phyloP scores from a whole-genome alignment of 768 basidiomycete genomes.

The Hygrocybe coccinea region DNA sequence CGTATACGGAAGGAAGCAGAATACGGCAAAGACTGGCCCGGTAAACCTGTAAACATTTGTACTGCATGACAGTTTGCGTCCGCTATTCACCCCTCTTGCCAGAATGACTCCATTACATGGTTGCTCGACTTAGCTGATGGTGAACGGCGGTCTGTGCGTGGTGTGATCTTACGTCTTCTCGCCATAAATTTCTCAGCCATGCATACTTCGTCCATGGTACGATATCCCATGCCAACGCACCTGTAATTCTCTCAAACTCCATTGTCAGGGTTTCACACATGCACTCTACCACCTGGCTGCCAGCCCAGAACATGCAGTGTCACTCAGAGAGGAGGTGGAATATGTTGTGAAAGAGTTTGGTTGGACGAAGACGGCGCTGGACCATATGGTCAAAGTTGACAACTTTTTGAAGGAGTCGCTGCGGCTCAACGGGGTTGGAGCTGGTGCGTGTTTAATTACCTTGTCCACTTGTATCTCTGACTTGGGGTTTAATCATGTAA shows the following conservation, averaged over 20 bases:
- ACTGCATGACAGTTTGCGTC: not conserved
- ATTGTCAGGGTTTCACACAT: constrained; percentile 15
- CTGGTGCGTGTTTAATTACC: constrained; percentile 5
- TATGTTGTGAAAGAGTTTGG: constrained; percentile 17
- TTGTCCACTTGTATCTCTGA: not conserved
- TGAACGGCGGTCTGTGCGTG: constrained; percentile 9
- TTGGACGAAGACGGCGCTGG: constrained; percentile 30
- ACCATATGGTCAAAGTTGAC: constrained; percentile 31
- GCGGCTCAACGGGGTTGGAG: constrained; percentile 17
- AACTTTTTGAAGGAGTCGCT: constrained; percentile 35
- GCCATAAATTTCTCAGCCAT: constrained; percentile 28
- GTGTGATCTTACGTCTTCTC: constrained; percentile 20
- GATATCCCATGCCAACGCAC: not conserved
- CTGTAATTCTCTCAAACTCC: not conserved
- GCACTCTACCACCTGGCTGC: too few species aligned
- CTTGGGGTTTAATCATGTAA: not conserved
- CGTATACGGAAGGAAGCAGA: constrained; percentile 26
- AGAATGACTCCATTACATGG: constrained; percentile 38
- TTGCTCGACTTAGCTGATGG: constrained; percentile 22
- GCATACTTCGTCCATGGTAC: constrained; percentile 31
- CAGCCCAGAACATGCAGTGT: constrained; percentile 17
- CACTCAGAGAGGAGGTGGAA: constrained; percentile 24
- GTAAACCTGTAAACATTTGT: constrained; percentile 24
- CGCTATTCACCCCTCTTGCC: not conserved
- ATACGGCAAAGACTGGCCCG: constrained; percentile 34